Base-by-base conservation (phyloP, 371 early-diverging fungal species). In the Mortierella sp. region DNA sequence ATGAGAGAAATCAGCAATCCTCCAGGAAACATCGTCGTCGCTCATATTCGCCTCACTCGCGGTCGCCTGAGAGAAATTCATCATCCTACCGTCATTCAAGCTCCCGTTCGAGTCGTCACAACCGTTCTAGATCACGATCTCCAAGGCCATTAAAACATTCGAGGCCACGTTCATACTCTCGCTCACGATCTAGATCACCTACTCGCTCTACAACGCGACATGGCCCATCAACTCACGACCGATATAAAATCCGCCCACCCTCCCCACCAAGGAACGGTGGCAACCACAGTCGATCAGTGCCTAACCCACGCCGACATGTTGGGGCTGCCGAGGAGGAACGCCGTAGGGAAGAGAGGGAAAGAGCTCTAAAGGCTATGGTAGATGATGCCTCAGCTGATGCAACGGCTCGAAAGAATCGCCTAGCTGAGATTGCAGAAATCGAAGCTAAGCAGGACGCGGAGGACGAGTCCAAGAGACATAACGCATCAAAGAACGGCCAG, bases 401-500 rank as follows among this genome's bases (percentile, higher is more conserved):
- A 8, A 34, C 51, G 56, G 59, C 61, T 2, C 54, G 77, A 13
- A 76, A 74, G 63, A 47, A 23, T 2, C 63, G 75, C 5, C 47
- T 80, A 42, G 69, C 68, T 9, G 75, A 75, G 43, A 70, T 80
- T 26, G 43, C 71, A 12, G 68, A 66, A 26, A 64, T 64, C 0
- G 81, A 80, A n/a, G 71, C 75, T 2, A 68, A 68, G 45, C 68
- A 68, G 42, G 72, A 80, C 13, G 81, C 81, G 4, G 75, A 75
- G 35, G 81, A 80, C 5, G 81, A 80, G 53, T 57, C 68, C 40
- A 80, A 71, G 68, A 54, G 81, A 19, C 26, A 32, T 12, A 42
- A 22, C 3, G 45, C 51, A 0, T 58, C 75, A 3, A 80, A 64
- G 35, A 66, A 65, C n/a, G 67, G 68, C 3, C 70, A 71, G 61